Conservation (phyloP, 805 yeast species). For the Ogataea ramenticola region DNA sequence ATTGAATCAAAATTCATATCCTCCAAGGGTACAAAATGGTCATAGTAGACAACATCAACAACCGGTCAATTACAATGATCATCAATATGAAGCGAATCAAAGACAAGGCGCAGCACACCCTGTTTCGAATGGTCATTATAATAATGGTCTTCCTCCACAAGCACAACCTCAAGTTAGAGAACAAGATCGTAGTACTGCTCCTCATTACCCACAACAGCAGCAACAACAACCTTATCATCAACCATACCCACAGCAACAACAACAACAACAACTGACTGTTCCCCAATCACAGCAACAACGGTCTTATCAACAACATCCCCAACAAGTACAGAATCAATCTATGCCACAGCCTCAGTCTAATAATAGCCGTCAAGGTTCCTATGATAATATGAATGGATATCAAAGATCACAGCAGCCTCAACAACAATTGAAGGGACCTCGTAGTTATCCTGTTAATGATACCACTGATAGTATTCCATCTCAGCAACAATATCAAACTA, state of each 20-base stretch:
- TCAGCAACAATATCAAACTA: background rate
- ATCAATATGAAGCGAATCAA: background rate
- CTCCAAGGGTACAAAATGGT: no score
- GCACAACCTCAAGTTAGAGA: background rate
- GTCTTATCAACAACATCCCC: background rate
- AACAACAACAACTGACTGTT: background rate
- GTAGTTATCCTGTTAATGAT: background rate
- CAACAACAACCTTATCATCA: background rate
- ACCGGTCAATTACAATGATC: no score
- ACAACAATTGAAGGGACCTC: background rate
- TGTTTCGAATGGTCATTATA: background rate
- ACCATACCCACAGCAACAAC: slow-evolving; percentile 1
- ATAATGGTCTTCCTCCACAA: background rate
- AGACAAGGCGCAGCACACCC: background rate
- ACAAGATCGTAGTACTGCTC: background rate
- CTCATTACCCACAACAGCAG: slow-evolving; percentile 1
- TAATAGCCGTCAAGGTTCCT: background rate
- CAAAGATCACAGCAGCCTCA: background rate
- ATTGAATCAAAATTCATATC: no score
- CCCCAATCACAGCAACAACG: slow-evolving; percentile 3
- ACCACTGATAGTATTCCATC: background rate
- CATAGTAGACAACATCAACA: no score
- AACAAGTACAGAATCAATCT: background rate
- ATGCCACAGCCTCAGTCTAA: slow-evolving; percentile 2
- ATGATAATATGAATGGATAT: background rate